Conservation (phyloP, 2,329 filamentous ascomycete species). For the Podosphaera xanthii region DNA sequence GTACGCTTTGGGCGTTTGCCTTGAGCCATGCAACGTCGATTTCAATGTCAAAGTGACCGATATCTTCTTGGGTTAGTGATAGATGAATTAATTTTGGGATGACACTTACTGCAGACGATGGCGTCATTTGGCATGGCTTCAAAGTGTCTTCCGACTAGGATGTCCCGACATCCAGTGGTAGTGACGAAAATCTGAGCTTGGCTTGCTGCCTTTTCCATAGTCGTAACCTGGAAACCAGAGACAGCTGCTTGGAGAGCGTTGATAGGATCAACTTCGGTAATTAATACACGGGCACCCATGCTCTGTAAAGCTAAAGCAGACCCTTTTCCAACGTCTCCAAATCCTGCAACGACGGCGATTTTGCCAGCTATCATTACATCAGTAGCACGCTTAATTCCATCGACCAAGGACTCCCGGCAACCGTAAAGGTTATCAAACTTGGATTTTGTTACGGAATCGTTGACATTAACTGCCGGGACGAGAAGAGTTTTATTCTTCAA, state of each 20-base stretch:
- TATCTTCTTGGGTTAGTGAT: constrained; percentile 32
- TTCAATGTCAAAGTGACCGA: constrained; percentile 99
- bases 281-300: constrained; percentile 91
- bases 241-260: constrained; percentile 98
- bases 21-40: constrained; percentile 99
- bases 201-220: constrained; percentile 88
- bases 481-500: constrained; percentile 76
- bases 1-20: constrained; percentile 75
- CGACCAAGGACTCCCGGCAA: constrained; percentile 94
- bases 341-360: constrained; percentile 91
- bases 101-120: constrained; percentile 75
- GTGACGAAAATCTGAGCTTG: constrained; percentile 96
- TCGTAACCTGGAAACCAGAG: constrained; percentile 86
- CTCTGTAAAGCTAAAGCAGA: constrained; percentile 86
- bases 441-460: constrained; percentile 98
- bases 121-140: constrained; percentile 91
- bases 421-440: constrained; percentile 99
- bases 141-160: constrained; percentile 80
- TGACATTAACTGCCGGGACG: constrained; percentile 95
- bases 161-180: constrained; percentile 97
- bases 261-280: constrained; percentile 97
- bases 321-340: constrained; percentile 97
- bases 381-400: constrained; percentile 99
- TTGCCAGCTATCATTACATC: constrained; percentile 99
- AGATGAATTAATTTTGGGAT: neutral